These are phyloP conservation scores for Pistacia integerrima DNA, from an alignment of 345 rosid genomes.

Conservation along the genomic window DNA sequence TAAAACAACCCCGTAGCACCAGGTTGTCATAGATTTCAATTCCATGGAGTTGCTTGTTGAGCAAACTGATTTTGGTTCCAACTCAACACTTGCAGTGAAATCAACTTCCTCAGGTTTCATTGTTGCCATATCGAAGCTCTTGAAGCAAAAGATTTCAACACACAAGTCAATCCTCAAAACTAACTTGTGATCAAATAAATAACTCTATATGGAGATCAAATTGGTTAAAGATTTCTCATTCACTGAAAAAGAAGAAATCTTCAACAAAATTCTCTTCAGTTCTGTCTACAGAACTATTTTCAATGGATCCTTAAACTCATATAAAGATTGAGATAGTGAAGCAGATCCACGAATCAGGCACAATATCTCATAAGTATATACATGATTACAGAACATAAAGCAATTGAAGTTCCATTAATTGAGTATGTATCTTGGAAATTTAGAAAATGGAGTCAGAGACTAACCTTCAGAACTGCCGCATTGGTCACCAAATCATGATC, in stretches of 20 bases:
- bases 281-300: neutral
- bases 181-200: constrained; percentile 13
- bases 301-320: neutral
- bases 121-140: constrained; percentile 79
- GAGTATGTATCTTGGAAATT: neutral
- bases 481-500: constrained; percentile 65
- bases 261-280: neutral
- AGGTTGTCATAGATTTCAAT: constrained; percentile 28
- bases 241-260: neutral
- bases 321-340: neutral
- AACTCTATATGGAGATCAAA: neutral
- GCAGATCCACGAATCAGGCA: neutral
- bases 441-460: neutral
- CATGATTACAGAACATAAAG: neutral
- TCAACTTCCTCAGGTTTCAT: constrained; percentile 93
- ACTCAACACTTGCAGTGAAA: constrained; percentile 65
- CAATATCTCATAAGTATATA: neutral
- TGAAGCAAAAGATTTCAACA: constrained; percentile 26
- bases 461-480: constrained; percentile 65
- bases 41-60: constrained; percentile 22
- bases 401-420: neutral
- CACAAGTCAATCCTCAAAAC: constrained; percentile 4
- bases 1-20: constrained; percentile 77
- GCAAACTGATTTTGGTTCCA: constrained; percentile 36
- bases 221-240: neutral